Percentiles rank a stretch among this genome's conserved stretches.
These are phyloP conservation scores for Lentinula aciculospora DNA, from an alignment of 768 basidiomycete genomes.

Conservation along the genomic window DNA sequence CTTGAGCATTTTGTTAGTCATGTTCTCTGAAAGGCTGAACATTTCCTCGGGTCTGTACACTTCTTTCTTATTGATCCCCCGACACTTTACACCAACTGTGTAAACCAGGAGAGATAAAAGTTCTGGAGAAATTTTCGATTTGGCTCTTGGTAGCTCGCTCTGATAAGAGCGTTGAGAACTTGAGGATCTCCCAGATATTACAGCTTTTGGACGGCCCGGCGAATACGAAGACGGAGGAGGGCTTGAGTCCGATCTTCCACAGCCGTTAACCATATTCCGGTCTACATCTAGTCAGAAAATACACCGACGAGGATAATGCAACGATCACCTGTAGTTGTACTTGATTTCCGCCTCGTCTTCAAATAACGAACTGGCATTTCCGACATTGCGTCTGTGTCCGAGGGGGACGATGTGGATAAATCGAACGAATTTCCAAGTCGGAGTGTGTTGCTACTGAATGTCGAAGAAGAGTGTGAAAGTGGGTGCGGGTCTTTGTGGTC, in stretches of 20 bases:
- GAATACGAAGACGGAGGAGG: conserved; percentile 7
- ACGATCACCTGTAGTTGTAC: conserved; percentile 13
- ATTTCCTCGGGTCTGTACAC: conserved; percentile 83
- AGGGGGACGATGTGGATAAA: conserved; percentile 21
- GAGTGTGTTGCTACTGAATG: not conserved
- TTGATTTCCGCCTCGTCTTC: conserved; percentile 14
- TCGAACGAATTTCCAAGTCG: not conserved
- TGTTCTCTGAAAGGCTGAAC: conserved; percentile 88
- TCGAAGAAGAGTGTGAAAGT: not conserved
- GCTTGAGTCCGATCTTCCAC: conserved; percentile 20
- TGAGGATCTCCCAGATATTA: not conserved
- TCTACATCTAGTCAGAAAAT: conserved; percentile 26
- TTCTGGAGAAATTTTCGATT: conserved; percentile 67
- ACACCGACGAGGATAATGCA: not conserved
- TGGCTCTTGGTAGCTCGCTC: conserved; percentile 26
- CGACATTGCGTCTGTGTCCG: conserved; percentile 28
- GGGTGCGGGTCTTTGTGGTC: conserved; percentile 11
- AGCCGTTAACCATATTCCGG: conserved; percentile 33
- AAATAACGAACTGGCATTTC: conserved; percentile 2
- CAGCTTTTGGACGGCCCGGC: not conserved
- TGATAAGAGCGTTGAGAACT: not conserved
- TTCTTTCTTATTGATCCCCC: conserved; percentile 83
- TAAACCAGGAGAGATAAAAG: conserved; percentile 81
- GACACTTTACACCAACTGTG: conserved; percentile 93
- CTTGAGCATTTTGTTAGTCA: conserved; percentile 72